These are phyloP conservation scores for Arachnomyces sp. DNA, from an alignment of 2,329 filamentous ascomycete species.

Conservation along the genomic window DNA sequence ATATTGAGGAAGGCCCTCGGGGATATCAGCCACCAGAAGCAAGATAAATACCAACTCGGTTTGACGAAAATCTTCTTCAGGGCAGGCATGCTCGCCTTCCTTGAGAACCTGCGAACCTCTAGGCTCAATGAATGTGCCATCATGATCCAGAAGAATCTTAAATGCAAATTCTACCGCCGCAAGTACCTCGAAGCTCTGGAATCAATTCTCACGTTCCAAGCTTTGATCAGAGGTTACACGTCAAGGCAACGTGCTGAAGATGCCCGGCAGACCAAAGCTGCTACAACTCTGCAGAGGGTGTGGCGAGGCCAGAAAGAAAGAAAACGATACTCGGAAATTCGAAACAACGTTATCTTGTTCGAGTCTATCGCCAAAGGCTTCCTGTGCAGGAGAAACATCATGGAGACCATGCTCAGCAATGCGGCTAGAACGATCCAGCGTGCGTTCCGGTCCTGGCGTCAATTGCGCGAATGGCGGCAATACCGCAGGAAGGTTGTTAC, in stretches of 20 bases:
- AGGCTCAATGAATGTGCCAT: conserved; percentile 89
- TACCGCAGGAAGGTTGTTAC: conserved; percentile 85
- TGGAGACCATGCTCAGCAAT: conserved; percentile 89
- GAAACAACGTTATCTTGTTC: conserved; percentile 76
- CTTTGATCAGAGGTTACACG: conserved; percentile 66
- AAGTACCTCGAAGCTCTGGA: conserved; percentile 81
- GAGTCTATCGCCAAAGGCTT: conserved; percentile 89
- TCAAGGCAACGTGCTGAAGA: conserved; percentile 72
- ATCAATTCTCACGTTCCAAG: conserved; percentile 72
- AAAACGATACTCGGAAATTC: conserved; percentile 67
- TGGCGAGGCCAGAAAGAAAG: conserved; percentile 91
- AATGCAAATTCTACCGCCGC: conserved; percentile 87
- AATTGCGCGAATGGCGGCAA: conserved; percentile 72
- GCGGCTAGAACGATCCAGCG: conserved; percentile 86
- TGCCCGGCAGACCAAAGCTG: conserved; percentile 72
- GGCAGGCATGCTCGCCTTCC: conserved; percentile 94
- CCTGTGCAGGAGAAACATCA: conserved; percentile 79
- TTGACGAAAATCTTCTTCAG: conserved; percentile 99
- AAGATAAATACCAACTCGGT: conserved; percentile 95
- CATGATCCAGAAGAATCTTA: conserved; percentile 97
- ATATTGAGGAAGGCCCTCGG: conserved; percentile 85
- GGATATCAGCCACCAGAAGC: conserved; percentile 60
- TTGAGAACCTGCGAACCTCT: conserved; percentile 86
- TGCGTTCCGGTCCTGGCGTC: conserved; percentile 72
- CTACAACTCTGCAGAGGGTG: conserved; percentile 87